These are phyloP conservation scores for Rubroboletus satanas DNA, from an alignment of 768 basidiomycete genomes.

Conservation along the genomic window DNA sequence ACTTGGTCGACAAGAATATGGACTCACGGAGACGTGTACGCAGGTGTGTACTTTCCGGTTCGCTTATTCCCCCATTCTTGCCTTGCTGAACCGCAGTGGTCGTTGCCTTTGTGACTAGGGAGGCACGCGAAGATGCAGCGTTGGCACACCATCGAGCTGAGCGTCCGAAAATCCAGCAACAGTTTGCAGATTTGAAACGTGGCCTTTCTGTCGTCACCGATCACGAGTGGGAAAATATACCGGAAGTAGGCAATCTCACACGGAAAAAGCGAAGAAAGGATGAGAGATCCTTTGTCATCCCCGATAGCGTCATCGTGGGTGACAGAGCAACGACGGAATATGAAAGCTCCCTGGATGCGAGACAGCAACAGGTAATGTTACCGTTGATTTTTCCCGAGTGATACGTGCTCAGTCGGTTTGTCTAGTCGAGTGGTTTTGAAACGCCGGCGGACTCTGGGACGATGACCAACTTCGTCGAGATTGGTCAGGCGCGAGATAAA, in stretches of 20 bases:
- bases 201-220: constrained; percentile 84
- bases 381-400: background rate
- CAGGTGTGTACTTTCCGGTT: constrained; percentile 59
- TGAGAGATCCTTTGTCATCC: constrained; percentile 84
- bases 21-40: constrained; percentile 76
- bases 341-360: constrained; percentile 70
- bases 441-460: constrained; percentile 79
- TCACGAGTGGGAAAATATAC: constrained; percentile 90
- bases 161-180: constrained; percentile 91
- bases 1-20: constrained; percentile 86
- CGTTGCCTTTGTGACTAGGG: constrained; percentile 38
- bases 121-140: constrained; percentile 72
- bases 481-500: constrained; percentile 94
- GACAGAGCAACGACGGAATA: constrained; percentile 72
- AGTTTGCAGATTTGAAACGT: constrained; percentile 93
- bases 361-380: constrained; percentile 67
- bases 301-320: constrained; percentile 89
- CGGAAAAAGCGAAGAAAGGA: constrained; percentile 85
- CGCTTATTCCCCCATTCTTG: constrained; percentile 23
- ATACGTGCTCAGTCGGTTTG: background rate
- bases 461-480: constrained; percentile 91
- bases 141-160: constrained; percentile 76
- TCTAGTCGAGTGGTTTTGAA: constrained; percentile 57
- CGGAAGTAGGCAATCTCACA: constrained; percentile 95
- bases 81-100: background rate